These are phyloP conservation scores for Aspergillus ostianus DNA, from an alignment of 495 filamentous ascomycete genomes.

Conservation along the genomic window DNA sequence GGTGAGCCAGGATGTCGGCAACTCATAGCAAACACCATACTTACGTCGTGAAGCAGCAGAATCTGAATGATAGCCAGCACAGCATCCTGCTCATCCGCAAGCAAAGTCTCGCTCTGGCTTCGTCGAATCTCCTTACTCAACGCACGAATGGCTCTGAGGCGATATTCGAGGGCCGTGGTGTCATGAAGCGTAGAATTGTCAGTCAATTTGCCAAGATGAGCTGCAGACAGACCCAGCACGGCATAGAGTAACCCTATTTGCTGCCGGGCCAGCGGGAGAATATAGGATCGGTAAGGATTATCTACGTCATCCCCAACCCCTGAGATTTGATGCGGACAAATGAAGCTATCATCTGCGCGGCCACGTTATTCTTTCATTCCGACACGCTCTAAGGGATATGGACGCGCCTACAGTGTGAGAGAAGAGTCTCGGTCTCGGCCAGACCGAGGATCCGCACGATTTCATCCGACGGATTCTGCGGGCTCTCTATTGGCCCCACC, in stretches of 20 bases:
- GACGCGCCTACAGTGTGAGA: slow-evolving; percentile 27
- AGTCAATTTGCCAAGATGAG: slow-evolving; percentile 31
- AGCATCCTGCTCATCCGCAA: slow-evolving; percentile 32
- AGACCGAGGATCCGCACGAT: slow-evolving; percentile 10
- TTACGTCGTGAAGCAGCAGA: slow-evolving; percentile 39
- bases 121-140: slow-evolving; percentile 30
- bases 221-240: slow-evolving; percentile 35
- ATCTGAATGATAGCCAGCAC: slow-evolving; percentile 40
- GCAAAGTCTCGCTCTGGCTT: slow-evolving; percentile 26
- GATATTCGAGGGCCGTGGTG: slow-evolving; percentile 33
- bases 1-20: background rate
- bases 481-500: background rate
- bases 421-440: slow-evolving; percentile 18
- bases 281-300: slow-evolving; percentile 38
- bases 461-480: slow-evolving; percentile 4
- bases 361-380: slow-evolving; percentile 4
- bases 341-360: slow-evolving; percentile 31
- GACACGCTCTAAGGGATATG: background rate
- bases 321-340: slow-evolving; percentile 41
- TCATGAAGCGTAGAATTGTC: slow-evolving; percentile 27
- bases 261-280: slow-evolving; percentile 35
- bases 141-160: slow-evolving; percentile 35
- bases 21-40: slow-evolving; percentile 4
- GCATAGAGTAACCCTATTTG: slow-evolving; percentile 36
- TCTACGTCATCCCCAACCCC: slow-evolving; percentile 21